Evolutionary conservation across 2,329 filamentous ascomycete species (phyloP), one percentile per base, ranked within the genome.

Genomic region (Neonectria punicea): DNA sequence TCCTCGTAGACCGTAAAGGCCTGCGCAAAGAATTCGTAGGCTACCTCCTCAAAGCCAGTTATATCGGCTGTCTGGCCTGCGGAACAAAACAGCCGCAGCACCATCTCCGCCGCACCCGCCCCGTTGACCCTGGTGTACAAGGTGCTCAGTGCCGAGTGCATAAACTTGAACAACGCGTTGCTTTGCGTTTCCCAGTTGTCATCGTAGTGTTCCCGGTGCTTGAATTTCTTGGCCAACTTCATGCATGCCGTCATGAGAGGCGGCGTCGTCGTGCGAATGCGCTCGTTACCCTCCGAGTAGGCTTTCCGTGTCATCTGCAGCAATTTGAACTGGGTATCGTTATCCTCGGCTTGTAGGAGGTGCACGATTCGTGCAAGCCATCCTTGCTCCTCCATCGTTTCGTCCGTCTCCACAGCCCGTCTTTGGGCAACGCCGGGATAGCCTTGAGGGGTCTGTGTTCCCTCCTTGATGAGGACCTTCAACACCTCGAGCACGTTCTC

Each of bases 1-100:
- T 99, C 96, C 77, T 99, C 96, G 76, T 99, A 99, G 9, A 98
- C 93, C 0, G 95, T 98, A 74, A 99, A 99, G 0, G 96, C 95
- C 79, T 99, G 96, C 0, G 96, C 96, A 73, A 98, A 98, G 83
- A 97, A 99, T 77, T 99, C 96, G 78, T 99, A 99, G 11, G 94
- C 92, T 46, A 97, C 93, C 81, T 99, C 96, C 78, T 99, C 95
- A 72, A 97, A 97, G 2, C 92, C 92, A 11, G 90, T 93, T 79
- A 96, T 91, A 74, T 98, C 94, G 11, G 96, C 94, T 34, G 97
- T 92, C 81, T 98, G 94, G 22, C 96, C 96, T 75, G 94, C 97
- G 46, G 93, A 90, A 72, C 96, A 91, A 78, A 98, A 99, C 16
- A 98, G 85, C 2, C 96, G 92, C 53, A 99, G 86, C 1, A 93